Evolutionary conservation across 129 eudicot species (phyloP).

Genomic region (Pulicaria dysenterica): DNA sequence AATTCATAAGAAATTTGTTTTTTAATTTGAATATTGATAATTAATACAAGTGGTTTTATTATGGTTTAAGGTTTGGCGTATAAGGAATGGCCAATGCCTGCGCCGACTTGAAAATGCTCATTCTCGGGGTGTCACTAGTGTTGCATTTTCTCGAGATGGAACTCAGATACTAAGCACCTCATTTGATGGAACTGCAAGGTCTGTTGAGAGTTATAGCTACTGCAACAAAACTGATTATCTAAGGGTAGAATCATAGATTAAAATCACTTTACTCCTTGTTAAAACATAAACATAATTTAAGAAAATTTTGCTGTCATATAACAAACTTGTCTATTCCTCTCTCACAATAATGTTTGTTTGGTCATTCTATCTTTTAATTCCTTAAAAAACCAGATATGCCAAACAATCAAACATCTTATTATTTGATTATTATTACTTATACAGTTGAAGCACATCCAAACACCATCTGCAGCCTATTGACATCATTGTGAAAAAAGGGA

Average conservation of each 20-base stretch:
- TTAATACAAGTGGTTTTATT: background rate
- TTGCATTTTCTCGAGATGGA: constrained; percentile 90
- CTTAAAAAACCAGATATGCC: background rate
- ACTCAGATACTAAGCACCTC: constrained; percentile 92
- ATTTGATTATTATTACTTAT: too few relatives aligned
- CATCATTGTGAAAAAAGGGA: too few relatives aligned
- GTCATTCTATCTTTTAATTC: background rate
- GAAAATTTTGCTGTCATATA: background rate
- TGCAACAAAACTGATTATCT: background rate
- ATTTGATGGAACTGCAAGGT: constrained; percentile 96
- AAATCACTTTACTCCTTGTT: background rate
- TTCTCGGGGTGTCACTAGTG: constrained; percentile 91
- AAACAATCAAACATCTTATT: too few relatives aligned
- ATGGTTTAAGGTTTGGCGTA: constrained; percentile 81
- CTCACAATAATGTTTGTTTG: background rate
- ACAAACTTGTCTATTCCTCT: background rate
- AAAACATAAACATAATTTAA: background rate
- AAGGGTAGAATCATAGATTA: too few relatives aligned
- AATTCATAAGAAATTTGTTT: background rate
- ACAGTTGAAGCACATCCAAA: too few relatives aligned
- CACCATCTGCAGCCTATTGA: too few relatives aligned
- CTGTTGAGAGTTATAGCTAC: background rate
- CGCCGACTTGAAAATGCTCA: constrained; percentile 97
- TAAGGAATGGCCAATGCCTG: constrained; percentile 94
- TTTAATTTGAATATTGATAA: background rate